Conservation (phyloP, 1,284 basidiomycete species). For the Boletus holoroseus region DNA sequence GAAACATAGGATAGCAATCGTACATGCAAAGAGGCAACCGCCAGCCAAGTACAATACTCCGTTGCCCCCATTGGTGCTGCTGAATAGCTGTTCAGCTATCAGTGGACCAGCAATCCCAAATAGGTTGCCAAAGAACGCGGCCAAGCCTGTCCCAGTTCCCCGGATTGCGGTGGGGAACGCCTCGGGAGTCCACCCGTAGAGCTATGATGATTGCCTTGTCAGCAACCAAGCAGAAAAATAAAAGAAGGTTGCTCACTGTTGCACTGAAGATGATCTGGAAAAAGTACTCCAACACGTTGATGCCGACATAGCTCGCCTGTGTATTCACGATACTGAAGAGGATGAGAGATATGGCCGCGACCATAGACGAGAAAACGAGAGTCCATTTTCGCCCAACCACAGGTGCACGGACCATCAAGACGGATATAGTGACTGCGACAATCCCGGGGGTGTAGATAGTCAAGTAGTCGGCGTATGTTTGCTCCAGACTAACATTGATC, state of each 20-base stretch:
- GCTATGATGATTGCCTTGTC: not conserved
- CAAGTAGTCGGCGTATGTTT: no score
- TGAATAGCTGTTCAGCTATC: conserved; percentile 12
- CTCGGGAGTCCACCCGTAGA: conserved; percentile 23
- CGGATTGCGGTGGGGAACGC: conserved; percentile 15
- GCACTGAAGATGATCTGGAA: conserved; percentile 16
- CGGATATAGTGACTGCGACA: conserved; percentile 1
- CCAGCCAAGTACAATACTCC: conserved; percentile 16
- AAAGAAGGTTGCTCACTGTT: not conserved
- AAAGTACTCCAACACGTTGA: conserved; percentile 16
- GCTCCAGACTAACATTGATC: conserved; percentile 7
- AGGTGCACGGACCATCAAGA: conserved; percentile 18
- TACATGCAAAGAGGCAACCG: conserved; percentile 9
- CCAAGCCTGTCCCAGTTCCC: no score
- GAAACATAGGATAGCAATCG: conserved; percentile 8
- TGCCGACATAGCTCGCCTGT: conserved; percentile 14
- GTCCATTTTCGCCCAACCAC: conserved; percentile 19
- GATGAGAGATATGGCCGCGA: conserved; percentile 8
- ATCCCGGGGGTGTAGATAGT: conserved; percentile 14
- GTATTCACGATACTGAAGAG: conserved; percentile 17
- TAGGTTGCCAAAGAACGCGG: conserved; percentile 3
- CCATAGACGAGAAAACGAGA: conserved; percentile 14
- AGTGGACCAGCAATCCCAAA: conserved; percentile 7
- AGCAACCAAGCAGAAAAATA: not conserved
- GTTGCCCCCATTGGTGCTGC: conserved; percentile 4